Percentiles rank a stretch among this genome's conserved stretches.
These are phyloP conservation scores for Neurospora sublineolata DNA, from an alignment of 495 filamentous ascomycete species.

Conservation along the genomic window DNA sequence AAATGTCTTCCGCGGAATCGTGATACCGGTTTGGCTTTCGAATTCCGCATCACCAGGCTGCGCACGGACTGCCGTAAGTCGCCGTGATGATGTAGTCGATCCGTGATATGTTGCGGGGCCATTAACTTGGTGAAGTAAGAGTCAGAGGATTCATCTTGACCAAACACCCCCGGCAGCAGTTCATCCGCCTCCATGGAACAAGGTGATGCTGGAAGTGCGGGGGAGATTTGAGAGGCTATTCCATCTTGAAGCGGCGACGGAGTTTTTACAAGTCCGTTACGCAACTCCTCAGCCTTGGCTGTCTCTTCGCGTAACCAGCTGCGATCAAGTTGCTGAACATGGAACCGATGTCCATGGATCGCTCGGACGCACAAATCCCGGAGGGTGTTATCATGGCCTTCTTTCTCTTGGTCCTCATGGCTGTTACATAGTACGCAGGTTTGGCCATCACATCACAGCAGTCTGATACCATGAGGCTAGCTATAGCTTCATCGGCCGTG, in stretches of 20 bases:
- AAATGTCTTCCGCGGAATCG: background rate
- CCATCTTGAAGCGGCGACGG: background rate
- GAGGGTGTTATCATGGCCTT: background rate
- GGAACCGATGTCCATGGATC: background rate
- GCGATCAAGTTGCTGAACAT: too few relatives aligned
- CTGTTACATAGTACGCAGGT: background rate
- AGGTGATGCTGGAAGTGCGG: background rate
- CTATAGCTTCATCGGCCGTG: background rate
- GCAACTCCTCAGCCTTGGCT: too few relatives aligned
- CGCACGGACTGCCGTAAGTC: too few relatives aligned
- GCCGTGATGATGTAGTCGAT: background rate
- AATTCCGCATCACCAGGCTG: background rate
- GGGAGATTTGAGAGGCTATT: background rate
- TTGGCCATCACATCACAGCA: background rate
- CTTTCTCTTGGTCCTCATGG: background rate
- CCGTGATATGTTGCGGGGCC: background rate
- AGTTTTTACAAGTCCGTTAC: too few relatives aligned
- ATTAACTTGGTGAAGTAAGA: background rate
- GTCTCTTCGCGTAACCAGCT: too few relatives aligned
- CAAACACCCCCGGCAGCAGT: background rate
- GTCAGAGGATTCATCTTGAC: background rate
- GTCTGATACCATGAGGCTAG: background rate
- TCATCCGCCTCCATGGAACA: background rate
- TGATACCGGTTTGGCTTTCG: background rate
- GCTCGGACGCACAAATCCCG: background rate